Evolutionary conservation across 305 asterid genomes (phyloP), one percentile per base, ranked within the genome.

Genomic region (Fraxinus floribunda): DNA sequence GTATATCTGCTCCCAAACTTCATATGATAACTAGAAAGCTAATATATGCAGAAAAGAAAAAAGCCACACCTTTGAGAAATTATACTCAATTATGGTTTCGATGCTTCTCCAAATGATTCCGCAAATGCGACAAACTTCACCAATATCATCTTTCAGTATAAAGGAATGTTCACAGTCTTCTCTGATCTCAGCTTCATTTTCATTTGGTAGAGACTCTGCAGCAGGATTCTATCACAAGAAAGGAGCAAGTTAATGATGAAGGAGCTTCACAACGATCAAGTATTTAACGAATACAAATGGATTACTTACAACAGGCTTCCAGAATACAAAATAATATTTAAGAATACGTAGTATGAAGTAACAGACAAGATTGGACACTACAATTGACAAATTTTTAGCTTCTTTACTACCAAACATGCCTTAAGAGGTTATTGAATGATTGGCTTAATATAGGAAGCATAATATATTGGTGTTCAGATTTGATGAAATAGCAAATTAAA

Each of bases 51-150:
- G 34, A 4, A 30, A 26, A 3, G 7, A 80, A 60, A 49, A 78
- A 22, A 75, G 13, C 34, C 55, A 49, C 26, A 84, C 89, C 87
- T 86, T 83, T 34, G 76, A 46, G 29, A 57, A 81, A 66, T 66
- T 44, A 39, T 34, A 86, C 66, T 86, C 89, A 64, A 86, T 83
- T 13, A 86, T 86, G 32, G 78, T 38, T 30, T 81, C 86, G 26
- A 83, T 86, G 39, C 79, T 76, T 81, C 75, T 83, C 77, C 74
- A 64, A 60, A 86, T 57, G 41, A 83, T 78, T 62, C 89, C 89
- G 70, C 89, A 86, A 18, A 86, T 77, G 20, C 89, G 80, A 38
- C 89, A 86, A n/a, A 86, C 87, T 35, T 76, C 79, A 18, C 89
- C 89, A 38, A 86, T 81, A 55, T 83, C 87, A 3, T 86, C 89